Evolutionary conservation across 176 grass and related monocot species (phyloP).

Genomic region (Rhipidocladum racemiflorum): DNA sequence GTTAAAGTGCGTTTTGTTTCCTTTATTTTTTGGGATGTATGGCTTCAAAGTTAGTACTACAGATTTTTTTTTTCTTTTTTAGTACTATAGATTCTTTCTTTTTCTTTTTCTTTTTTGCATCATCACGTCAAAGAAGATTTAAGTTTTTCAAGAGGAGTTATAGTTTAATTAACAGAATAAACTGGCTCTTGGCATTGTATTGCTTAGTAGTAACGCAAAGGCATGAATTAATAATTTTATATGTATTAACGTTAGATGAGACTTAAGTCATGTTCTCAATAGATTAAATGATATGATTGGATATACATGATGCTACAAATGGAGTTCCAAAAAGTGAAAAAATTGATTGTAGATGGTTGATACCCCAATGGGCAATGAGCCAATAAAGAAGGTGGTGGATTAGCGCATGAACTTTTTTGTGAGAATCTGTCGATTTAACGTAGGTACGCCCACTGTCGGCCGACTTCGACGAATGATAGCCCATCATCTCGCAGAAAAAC

Average conservation of each 20-base stretch:
- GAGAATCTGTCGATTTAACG: no score
- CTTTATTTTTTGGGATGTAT: background rate
- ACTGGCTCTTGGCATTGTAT: background rate
- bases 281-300: background rate
- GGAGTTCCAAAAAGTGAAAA: background rate
- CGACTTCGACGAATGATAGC: no score
- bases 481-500: no score
- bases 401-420: no score
- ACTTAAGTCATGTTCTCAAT: background rate
- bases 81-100: no score
- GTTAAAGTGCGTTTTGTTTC: no score
- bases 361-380: no score
- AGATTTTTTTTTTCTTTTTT: no score
- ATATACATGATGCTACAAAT: background rate
- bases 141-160: slow-evolving; percentile 18
- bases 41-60: background rate
- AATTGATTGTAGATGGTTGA: no score
- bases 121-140: background rate
- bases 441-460: no score
- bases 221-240: slow-evolving; percentile 4
- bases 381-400: no score
- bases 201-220: background rate
- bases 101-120: background rate
- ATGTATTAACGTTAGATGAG: background rate
- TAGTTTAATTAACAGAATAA: slow-evolving; percentile 9